Conservation (phyloP, 2,329 filamentous ascomycete species). For the Thelonectria discophora region DNA sequence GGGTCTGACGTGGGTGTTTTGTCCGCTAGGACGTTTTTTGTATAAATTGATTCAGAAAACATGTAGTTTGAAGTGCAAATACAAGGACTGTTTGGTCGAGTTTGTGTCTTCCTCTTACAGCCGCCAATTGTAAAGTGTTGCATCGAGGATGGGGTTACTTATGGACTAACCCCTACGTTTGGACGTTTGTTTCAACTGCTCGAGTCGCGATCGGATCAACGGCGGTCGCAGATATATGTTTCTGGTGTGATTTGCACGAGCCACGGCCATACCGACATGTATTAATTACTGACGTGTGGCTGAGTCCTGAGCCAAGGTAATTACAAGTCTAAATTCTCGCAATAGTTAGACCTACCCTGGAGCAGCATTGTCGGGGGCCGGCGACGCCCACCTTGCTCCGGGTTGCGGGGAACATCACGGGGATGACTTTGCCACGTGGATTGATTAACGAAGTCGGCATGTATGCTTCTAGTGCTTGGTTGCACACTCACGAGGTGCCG, state of each 20-base stretch:
- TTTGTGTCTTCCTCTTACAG: not conserved
- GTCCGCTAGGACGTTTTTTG: not conserved
- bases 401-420: slow-evolving; percentile 4
- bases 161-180: not conserved
- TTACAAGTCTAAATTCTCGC: too few relatives aligned
- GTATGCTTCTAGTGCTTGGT: not conserved
- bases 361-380: not conserved
- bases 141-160: not conserved
- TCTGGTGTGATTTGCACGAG: not conserved
- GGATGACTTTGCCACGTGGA: not conserved
- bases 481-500: too few relatives aligned
- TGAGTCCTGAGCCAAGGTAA: not conserved
- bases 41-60: not conserved
- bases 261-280: not conserved
- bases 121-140: not conserved
- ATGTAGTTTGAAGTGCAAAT: not conserved
- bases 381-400: not conserved
- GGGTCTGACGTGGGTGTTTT: not conserved
- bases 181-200: not conserved
- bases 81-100: not conserved
- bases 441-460: not conserved
- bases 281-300: not conserved
- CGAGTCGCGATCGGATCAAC: not conserved
- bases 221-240: not conserved
- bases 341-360: too few relatives aligned